Base-by-base conservation (phyloP, 164 flowering plant genomes). In the Nymphaea thermarum region DNA sequence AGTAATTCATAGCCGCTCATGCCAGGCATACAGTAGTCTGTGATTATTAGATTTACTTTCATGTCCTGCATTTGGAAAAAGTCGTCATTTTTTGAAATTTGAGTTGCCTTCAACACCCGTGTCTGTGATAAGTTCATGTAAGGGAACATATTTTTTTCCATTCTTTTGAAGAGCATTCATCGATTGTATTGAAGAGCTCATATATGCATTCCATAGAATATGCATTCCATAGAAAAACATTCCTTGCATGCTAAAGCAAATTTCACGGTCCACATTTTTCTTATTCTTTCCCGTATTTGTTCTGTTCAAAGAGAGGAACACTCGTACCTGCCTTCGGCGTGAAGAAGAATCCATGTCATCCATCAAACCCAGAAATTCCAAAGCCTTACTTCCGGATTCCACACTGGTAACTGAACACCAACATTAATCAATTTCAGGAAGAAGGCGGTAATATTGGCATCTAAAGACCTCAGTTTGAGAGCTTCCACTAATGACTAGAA, bases 11-110 rank as follows among this genome's bases (percentile, higher is more conserved):
- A 77, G 64, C 82, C 82, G 15, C 77, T 77, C 73, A 80, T 75
- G 61, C 70, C 82, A 43, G 82, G 82, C 82, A 80, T 80, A 61
- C 79, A 71, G 65, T 80, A 80, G 65, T 80, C 82, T 69, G 82
- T 80, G 43, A 78, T 78, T 10, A 78, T 75, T 25, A 78, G 63
- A 73, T 78, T 78, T 11, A 80, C 79, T 66, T 76, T 72, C 51
- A 78, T 17, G 68, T 73, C 80, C 82, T 80, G 67, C 36, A 65
- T 62, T 51, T 51, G 14, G 36, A 25, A 25, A 25, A 25, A 25
- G 1, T 25, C 36, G 36, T 25, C 36, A 25, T 25, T 25, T 25
- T 25, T 25, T 25, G 36, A 25, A 25, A 25, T 25, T 25, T 25
- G 36, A 25, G 36, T 25, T 25, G 36, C 36, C 36, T 25, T 25